phyloP scores from a whole-genome alignment of 78 protist genomes.

The Capsaspora owczarzaki region DNA sequence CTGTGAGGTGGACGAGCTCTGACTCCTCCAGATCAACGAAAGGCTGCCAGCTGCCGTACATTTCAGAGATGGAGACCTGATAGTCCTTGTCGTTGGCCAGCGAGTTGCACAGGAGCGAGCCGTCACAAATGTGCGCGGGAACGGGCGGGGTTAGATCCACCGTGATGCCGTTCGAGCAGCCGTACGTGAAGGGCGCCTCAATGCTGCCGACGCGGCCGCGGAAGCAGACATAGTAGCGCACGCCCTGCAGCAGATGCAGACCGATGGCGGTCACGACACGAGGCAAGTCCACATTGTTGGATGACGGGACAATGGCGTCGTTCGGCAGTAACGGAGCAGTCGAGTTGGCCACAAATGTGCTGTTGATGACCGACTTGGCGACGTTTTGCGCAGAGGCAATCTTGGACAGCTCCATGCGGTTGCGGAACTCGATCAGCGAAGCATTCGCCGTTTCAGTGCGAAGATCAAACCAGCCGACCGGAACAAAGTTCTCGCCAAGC shows the following conservation, averaged over 20 bases:
- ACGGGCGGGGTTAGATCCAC: neutral
- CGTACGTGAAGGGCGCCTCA: neutral
- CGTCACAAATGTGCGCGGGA: neutral
- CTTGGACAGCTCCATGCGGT: neutral
- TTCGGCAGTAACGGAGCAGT: neutral
- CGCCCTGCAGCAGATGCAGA: neutral
- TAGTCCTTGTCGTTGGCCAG: neutral
- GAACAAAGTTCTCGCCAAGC: neutral
- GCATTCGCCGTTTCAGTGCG: neutral
- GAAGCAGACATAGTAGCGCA: neutral
- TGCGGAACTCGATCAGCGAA: neutral
- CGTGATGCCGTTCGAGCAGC: neutral
- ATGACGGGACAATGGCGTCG: neutral
- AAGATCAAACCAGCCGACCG: neutral
- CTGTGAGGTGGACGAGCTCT: neutral
- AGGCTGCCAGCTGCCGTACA: neutral
- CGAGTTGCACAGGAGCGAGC: neutral
- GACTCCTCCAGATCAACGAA: neutral
- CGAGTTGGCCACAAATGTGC: neutral
- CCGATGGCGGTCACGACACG: neutral
- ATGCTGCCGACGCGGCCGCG: neutral
- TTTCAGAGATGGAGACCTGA: neutral
- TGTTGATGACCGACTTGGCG: neutral
- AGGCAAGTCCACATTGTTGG: neutral
- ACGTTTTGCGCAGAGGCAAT: neutral